Conservation (phyloP, 2,329 filamentous ascomycete genomes). For the Phymatotrichopsis omnivora region DNA sequence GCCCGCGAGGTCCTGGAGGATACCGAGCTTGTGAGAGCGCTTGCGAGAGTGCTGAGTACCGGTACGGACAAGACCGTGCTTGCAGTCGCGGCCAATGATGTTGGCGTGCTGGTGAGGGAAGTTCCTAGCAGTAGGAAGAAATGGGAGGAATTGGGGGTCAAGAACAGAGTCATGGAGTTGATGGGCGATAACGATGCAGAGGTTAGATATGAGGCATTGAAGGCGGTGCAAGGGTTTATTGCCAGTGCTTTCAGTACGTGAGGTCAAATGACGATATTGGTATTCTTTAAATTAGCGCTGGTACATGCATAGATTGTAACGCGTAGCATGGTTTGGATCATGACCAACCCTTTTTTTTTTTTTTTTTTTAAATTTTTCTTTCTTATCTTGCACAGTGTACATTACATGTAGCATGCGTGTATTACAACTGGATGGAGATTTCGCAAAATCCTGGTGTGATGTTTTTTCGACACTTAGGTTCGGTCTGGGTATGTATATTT, state of each 20-base stretch:
- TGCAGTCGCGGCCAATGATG: slow-evolving; percentile 85
- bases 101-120: slow-evolving; percentile 79
- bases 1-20: slow-evolving; percentile 76
- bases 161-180: slow-evolving; percentile 81
- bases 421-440: too few species aligned
- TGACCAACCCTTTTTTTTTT: too few species aligned
- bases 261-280: too few species aligned
- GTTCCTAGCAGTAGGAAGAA: slow-evolving; percentile 71
- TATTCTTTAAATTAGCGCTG: too few species aligned
- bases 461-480: too few species aligned
- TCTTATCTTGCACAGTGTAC: too few species aligned
- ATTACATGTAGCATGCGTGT: too few species aligned
- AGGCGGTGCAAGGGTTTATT: slow-evolving; percentile 70
- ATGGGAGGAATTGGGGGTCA: slow-evolving; percentile 75
- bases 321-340: too few species aligned
- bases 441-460: too few species aligned
- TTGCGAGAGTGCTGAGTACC: slow-evolving; percentile 77
- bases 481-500: too few species aligned
- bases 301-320: too few species aligned
- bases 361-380: too few species aligned
- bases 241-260: slow-evolving; percentile 56
- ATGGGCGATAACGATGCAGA: slow-evolving; percentile 84
- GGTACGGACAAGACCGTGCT: slow-evolving; percentile 79
- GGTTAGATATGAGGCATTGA: slow-evolving; percentile 85
- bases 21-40: slow-evolving; percentile 63